Evolutionary conservation across 2,329 filamentous ascomycete genomes (phyloP), one percentile per base, ranked within the genome.

Genomic region (Eutypella sp.): DNA sequence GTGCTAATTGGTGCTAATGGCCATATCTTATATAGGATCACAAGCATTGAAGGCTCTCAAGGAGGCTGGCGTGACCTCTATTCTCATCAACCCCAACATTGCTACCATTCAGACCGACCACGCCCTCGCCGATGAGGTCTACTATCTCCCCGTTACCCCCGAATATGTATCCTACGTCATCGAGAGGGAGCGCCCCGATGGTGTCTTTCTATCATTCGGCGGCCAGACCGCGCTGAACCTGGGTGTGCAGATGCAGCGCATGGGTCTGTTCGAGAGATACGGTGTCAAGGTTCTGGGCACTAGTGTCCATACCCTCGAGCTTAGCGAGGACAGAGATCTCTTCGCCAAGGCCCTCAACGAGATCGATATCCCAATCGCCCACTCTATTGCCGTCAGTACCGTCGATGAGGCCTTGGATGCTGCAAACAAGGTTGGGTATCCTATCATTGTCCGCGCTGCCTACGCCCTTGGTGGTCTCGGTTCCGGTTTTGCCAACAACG

Each of bases 91-190:
- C 72, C 92, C 92, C 61, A 97, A 97, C 68, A 97, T 97, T 67
- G 92, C 92, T 49, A 97, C 93, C 47, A 97, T 97, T 63, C 92
- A 97, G 73, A 97, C 92, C 59, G 90, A 95, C 68, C 92, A 97
- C 77, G 85, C 86, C 62, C 86, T 97, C 65, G 90, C 90, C 63
- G 92, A 97, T 65, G 91, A 97, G 73, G 87, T 97, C 62, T 97
- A 97, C 78, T 97, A 96, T 71, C 85, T 97, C 31, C 93, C 93
- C 46, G 91, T 99, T 60, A 99, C 93, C 16, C 87, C 92, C 54
- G 92, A 97, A 78, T 99, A 97, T 72, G 91, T 96, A 64, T 87
- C 87, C 62, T 92, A 97, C 70, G 92, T 99, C 51, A 97, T 99
- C 66, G 90, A 97, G 75, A 85, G 87, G 63, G 93, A 97, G 73